Base-by-base conservation (phyloP, 148 eudicot species). In the Chenopodium formosanum region DNA sequence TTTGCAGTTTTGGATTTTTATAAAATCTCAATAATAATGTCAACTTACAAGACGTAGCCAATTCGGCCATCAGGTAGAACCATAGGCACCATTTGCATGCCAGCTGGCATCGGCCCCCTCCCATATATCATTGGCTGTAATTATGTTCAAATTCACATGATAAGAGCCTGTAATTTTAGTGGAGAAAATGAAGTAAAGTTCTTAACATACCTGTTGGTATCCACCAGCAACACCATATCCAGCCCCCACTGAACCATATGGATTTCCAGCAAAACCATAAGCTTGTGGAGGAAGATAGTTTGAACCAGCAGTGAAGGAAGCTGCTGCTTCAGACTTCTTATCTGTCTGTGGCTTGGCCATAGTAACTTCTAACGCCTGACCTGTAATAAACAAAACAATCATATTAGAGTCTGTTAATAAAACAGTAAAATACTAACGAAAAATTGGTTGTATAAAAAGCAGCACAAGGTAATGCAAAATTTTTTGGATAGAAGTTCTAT, bases 51-150 rank as follows among this genome's bases (percentile, higher is more conserved):
- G 76, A 96, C 99, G 83, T 96, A 96, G 87, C 99, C 99, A 48
- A 96, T 92, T 78, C 88, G 95, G 83, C 99, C 99, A 89, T 96
- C 97, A 37, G 99, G 99, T 27, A 96, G 89, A 86, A 96, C 94
- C 99, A 96, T 96, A 7, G 99, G 98, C 76, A 96, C 98, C 99
- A 96, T 96, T 74, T 94, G 98, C 99, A 96, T 96, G 82, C 97
- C 97, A 23, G 97, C 60, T 65, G 99, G 99, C 97, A 94, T 94
- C 23, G 98, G 93, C 2, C 99, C 98, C 80, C 98, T 89, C 47
- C 99, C 99, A 37, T 91, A 96, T 77, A 96, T 96, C 84, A 96
- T 74, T 72, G 99, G 99, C 97, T 96, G 95, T 82, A 87, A 58
- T 72, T 20, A 70, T 40, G 58, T 60, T 67, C 27, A 74, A 66